A percentile compares a stretch with the other conserved stretches of the same genome.
These are phyloP conservation scores for Sclerotinia sclerotiorum DNA, from an alignment of 2,329 filamentous ascomycete genomes.

Conservation along the genomic window DNA sequence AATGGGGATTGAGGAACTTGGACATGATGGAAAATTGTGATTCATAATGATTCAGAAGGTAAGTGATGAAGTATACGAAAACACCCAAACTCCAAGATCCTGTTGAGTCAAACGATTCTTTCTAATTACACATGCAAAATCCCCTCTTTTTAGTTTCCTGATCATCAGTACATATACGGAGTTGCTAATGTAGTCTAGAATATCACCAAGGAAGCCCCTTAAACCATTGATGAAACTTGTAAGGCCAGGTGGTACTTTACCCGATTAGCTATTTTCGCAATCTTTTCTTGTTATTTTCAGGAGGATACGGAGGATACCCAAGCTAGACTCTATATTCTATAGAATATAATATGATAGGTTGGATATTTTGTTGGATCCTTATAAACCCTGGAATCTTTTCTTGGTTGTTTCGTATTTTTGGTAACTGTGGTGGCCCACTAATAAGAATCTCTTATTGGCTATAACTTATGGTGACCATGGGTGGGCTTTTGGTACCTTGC, in stretches of 20 bases:
- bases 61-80: neutral
- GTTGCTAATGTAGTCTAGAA: neutral
- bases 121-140: neutral
- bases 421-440: neutral
- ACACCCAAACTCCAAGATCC: too few species aligned
- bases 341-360: neutral
- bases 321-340: neutral
- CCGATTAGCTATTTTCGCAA: neutral
- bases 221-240: neutral
- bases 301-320: neutral
- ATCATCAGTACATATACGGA: neutral
- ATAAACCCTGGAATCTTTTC: neutral
- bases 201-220: constrained; percentile 4
- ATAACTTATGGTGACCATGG: neutral
- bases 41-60: neutral
- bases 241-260: neutral
- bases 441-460: neutral
- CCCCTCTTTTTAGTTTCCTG: neutral
- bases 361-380: neutral
- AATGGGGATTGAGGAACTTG: neutral
- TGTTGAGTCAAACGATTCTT: too few species aligned
- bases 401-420: constrained; percentile 1
- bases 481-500: constrained; percentile 16
- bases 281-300: neutral
- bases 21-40: neutral